Conservation (phyloP, 1,284 basidiomycete species). For the Puccinia horiana region DNA sequence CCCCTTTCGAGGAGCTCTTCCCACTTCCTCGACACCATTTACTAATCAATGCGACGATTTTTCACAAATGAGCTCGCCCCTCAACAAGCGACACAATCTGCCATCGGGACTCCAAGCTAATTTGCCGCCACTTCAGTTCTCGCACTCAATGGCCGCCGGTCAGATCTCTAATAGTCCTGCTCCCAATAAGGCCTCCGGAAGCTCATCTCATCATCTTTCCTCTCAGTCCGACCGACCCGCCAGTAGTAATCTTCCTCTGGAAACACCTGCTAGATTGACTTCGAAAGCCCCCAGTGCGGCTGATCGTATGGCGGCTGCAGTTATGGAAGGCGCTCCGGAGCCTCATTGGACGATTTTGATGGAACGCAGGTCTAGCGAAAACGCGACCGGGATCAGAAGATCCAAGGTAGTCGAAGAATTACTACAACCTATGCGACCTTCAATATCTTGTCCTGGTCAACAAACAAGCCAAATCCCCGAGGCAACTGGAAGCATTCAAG, state of each 20-base stretch:
- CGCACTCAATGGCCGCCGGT: background rate
- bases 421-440: constrained; percentile 37
- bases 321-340: constrained; percentile 46
- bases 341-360: constrained; percentile 34
- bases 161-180: background rate
- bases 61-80: constrained; percentile 30
- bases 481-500: background rate
- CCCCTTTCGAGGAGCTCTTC: constrained; percentile 14
- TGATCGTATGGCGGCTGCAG: constrained; percentile 43
- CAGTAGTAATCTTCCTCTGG: background rate
- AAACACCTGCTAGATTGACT: constrained; percentile 13
- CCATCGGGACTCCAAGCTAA: background rate
- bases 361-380: constrained; percentile 9
- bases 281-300: constrained; percentile 28
- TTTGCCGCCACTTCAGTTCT: background rate
- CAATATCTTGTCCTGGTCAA: constrained; percentile 9
- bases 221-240: constrained; percentile 11
- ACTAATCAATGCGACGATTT: constrained; percentile 16
- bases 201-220: background rate
- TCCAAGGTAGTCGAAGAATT: constrained; percentile 46
- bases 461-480: constrained; percentile 8
- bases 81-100: constrained; percentile 31
- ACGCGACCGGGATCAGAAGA: constrained; percentile 27
- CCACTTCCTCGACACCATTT: constrained; percentile 24
- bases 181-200: constrained; percentile 2